Conservation (phyloP, 2,329 filamentous ascomycete genomes). For the Clathrospora elynae region DNA sequence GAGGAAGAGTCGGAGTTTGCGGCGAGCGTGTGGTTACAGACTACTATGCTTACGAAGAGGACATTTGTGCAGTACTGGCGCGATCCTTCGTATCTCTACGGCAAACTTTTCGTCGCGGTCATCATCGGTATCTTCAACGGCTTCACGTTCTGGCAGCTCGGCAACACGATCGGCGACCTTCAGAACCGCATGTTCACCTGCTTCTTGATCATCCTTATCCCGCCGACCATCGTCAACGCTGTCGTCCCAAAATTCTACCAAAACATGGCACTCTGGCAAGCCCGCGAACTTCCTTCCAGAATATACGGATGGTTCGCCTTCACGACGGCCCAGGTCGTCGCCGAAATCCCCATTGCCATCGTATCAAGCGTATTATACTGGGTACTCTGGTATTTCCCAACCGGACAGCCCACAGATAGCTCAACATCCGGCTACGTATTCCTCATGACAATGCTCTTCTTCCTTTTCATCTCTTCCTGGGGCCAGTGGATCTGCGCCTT, state of each 20-base stretch:
- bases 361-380: conserved; percentile 70
- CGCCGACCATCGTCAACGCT: conserved; percentile 73
- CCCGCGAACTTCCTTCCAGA: conserved; percentile 71
- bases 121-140: conserved; percentile 78
- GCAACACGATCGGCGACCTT: conserved; percentile 68
- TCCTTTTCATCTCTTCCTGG: conserved; percentile 75
- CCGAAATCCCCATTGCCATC: conserved; percentile 73
- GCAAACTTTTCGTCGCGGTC: conserved; percentile 73
- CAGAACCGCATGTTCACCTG: conserved; percentile 78
- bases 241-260: conserved; percentile 78
- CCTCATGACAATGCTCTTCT: conserved; percentile 78
- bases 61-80: conserved; percentile 77
- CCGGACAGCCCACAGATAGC: conserved; percentile 69
- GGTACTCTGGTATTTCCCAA: conserved; percentile 76
- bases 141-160: conserved; percentile 76
- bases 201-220: conserved; percentile 64
- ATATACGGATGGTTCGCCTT: conserved; percentile 82
- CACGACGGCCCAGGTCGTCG: conserved; percentile 65
- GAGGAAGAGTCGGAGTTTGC: conserved; percentile 63
- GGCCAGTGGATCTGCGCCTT: conserved; percentile 86
- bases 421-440: conserved; percentile 74
- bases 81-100: conserved; percentile 75
- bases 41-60: conserved; percentile 68
- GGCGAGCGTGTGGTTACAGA: conserved; percentile 67
- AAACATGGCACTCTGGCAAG: conserved; percentile 74